Conservation (phyloP, 2,329 filamentous ascomycete species). For the Moelleriella libera region DNA sequence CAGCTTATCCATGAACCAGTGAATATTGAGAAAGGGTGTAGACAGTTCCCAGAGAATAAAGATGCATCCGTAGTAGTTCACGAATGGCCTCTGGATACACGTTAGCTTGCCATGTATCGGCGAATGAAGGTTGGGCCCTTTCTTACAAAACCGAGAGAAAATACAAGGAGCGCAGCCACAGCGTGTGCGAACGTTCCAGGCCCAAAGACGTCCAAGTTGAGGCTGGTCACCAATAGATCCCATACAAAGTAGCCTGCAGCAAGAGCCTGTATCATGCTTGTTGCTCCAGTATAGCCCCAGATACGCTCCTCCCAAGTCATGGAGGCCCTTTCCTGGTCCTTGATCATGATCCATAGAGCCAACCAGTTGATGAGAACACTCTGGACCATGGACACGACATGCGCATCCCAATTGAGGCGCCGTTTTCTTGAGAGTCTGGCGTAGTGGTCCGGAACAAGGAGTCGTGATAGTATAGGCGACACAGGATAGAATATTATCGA, state of each 20-base stretch:
- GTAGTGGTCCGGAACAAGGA: conserved; percentile 51
- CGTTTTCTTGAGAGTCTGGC: conserved; percentile 46
- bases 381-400: conserved; percentile 74
- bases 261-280: conserved; percentile 61
- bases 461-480: conserved; percentile 51
- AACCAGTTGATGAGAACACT: conserved; percentile 56
- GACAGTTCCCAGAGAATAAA: conserved; percentile 86
- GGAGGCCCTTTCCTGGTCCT: conserved; percentile 50
- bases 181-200: conserved; percentile 68
- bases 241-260: conserved; percentile 75
- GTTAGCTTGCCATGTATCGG: background rate
- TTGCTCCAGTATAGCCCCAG: conserved; percentile 63
- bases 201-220: conserved; percentile 59
- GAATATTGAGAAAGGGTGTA: conserved; percentile 72
- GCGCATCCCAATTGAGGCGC: conserved; percentile 68
- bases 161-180: conserved; percentile 58
- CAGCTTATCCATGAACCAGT: conserved; percentile 87
- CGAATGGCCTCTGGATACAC: conserved; percentile 53
- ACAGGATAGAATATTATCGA: conserved; percentile 50
- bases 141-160: conserved; percentile 62
- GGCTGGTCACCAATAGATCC: conserved; percentile 59
- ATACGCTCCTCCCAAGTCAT: conserved; percentile 57
- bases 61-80: conserved; percentile 67
- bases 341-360: conserved; percentile 59
- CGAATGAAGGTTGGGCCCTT: background rate